Base-by-base conservation (phyloP, 257 asterid genomes). In the Vinca minor region DNA sequence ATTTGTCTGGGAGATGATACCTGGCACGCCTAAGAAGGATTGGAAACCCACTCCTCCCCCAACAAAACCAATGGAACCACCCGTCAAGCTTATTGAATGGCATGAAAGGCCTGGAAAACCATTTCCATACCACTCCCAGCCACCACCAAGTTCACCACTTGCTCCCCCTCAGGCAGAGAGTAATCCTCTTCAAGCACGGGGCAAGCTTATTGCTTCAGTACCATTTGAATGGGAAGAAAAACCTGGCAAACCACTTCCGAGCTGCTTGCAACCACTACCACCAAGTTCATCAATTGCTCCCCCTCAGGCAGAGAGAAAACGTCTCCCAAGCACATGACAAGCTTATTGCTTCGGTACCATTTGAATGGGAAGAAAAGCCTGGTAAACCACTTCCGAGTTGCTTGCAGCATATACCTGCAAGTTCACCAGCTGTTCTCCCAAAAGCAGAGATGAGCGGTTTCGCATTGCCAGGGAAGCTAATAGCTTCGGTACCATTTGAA, bases 71-170 rank as follows among this genome's bases (percentile, higher is more conserved):
- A 17, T 53, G 25, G 59, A 71, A 13, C 76, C 77, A 28, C 66
- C 54, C 1, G 76, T 71, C 36, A 86, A 86, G 78, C 76, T 82
- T 32, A 78, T 83, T 17, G 78, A 80, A 21, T 89, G 98, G 96
- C 95, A 92, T 76, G 95, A 87, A 67, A 92, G 83, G 73, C 95
- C 96, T 3, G 95, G 98, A 41, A 87, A 80, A 41, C 98, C 98
- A 35, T 84, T 84, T 34, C 78, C 78, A 8, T 59, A 68, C 59
- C 77, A 69, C 65, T 56, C 55, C 5, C 75, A 68, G 55, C 68
- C 58, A 26, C 58, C 64, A 21, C 65, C 44, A 42, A 15, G 14
- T 56, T 49, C 79, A 5, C 47, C 35, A 20, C 21, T 50, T 49
- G 55, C 63, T 15, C 56, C 49, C 53, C 57, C 55, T 41, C 60